These are phyloP conservation scores for Coemansia sp. DNA, from an alignment of 192 early-diverging fungal genomes.

Conservation along the genomic window DNA sequence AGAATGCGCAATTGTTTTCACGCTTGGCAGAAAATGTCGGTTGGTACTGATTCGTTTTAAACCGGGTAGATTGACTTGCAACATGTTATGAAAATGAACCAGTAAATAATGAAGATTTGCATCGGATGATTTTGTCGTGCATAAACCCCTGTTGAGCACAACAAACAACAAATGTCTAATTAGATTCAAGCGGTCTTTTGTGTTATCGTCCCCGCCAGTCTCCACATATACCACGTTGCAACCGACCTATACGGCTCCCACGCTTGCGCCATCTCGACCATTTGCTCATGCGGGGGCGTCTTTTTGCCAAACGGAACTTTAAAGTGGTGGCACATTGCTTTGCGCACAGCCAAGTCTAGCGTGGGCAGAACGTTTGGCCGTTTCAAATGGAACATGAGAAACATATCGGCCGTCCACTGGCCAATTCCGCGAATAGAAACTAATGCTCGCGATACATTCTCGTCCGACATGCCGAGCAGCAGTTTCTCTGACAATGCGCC, in stretches of 20 bases:
- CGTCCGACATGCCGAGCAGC: slow-evolving; percentile 59
- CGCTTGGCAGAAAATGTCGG: no score
- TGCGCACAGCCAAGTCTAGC: slow-evolving; percentile 64
- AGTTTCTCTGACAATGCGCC: slow-evolving; percentile 52
- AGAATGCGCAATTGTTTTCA: no score
- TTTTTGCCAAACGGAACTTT: slow-evolving; percentile 53
- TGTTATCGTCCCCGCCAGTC: slow-evolving; percentile 39
- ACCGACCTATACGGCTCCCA: slow-evolving; percentile 70
- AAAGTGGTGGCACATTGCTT: slow-evolving; percentile 68
- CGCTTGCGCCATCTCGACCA: slow-evolving; percentile 55
- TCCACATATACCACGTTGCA: slow-evolving; percentile 72
- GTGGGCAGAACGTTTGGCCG: slow-evolving; percentile 70
- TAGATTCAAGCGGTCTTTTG: slow-evolving; percentile 17
- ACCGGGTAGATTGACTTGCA: no score
- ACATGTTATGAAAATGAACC: no score
- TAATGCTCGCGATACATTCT: slow-evolving; percentile 55
- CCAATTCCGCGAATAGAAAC: slow-evolving; percentile 68
- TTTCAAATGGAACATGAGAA: slow-evolving; percentile 70
- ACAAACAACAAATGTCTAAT: background rate
- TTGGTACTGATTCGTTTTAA: no score
- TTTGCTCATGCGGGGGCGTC: slow-evolving; percentile 54
- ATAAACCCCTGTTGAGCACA: background rate
- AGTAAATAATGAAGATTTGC: no score
- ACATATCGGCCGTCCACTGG: slow-evolving; percentile 73
- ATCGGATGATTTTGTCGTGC: background rate